Evolutionary conservation across 805 yeast species (phyloP).

Genomic region (Maudiozyma pseudohumilis): DNA sequence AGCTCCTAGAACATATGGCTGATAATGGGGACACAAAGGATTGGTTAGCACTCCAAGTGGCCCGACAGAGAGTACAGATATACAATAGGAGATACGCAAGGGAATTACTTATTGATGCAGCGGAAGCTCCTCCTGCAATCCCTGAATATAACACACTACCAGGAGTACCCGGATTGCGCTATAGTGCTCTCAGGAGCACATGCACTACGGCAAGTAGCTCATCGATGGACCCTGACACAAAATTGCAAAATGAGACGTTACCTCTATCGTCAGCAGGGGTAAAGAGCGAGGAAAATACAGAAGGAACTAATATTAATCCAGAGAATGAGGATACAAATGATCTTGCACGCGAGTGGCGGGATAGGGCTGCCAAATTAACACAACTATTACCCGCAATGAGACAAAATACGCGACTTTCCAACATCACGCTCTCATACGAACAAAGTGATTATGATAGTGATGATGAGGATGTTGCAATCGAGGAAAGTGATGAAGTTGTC

Average conservation of each 20-base stretch:
- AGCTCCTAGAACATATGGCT: constrained; percentile 22
- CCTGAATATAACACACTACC: constrained; percentile 16
- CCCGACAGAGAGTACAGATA: constrained; percentile 21
- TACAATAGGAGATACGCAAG: constrained; percentile 12
- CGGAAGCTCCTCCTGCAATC: constrained; percentile 3
- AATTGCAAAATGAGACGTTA: constrained; percentile 6
- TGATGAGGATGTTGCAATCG: constrained; percentile 4
- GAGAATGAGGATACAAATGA: too few species aligned
- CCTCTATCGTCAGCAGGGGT: constrained; percentile 7
- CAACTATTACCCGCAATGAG: constrained; percentile 32
- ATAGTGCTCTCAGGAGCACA: constrained; percentile 13
- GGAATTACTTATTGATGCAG: background rate
- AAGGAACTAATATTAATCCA: too few species aligned
- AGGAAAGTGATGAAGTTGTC: constrained; percentile 3
- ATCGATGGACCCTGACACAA: background rate
- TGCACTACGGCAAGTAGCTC: background rate
- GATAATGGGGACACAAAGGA: constrained; percentile 29
- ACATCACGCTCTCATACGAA: constrained; percentile 24
- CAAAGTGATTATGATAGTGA: constrained; percentile 12
- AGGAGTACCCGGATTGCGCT: constrained; percentile 18
- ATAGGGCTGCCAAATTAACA: constrained; percentile 27
- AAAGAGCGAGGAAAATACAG: background rate
- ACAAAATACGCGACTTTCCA: constrained; percentile 25
- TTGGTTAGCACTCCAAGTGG: constrained; percentile 29
- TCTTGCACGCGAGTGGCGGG: too few species aligned